Evolutionary conservation across 2,329 filamentous ascomycete genomes (phyloP).

Genomic region (Hansfordia pulvinata): DNA sequence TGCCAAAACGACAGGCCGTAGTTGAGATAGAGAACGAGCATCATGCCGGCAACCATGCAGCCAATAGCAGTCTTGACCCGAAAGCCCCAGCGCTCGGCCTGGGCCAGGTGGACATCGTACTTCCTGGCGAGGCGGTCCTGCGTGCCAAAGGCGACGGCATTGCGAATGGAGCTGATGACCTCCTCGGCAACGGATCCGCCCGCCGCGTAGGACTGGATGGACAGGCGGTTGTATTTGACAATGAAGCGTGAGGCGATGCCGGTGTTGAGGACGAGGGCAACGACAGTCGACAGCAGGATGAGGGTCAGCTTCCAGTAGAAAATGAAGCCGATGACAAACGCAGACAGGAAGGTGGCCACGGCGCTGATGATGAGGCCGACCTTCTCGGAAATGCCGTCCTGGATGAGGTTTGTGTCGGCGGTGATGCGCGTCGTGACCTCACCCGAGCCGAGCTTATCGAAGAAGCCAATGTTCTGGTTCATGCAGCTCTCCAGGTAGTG

Average conservation of each 20-base stretch:
- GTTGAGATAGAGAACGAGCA: constrained; percentile 73
- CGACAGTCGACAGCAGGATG: constrained; percentile 70
- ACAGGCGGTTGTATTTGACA: constrained; percentile 66
- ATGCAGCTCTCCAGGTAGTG: constrained; percentile 76
- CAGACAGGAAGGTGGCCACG: constrained; percentile 70
- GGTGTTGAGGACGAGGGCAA: constrained; percentile 69
- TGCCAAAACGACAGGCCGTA: constrained; percentile 85
- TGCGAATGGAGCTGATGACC: constrained; percentile 85
- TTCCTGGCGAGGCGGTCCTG: constrained; percentile 81
- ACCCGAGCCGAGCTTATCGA: constrained; percentile 83
- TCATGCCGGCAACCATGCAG: constrained; percentile 72
- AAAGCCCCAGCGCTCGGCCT: constrained; percentile 64
- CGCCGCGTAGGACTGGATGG: constrained; percentile 65
- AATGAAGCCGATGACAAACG: constrained; percentile 82
- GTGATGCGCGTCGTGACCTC: constrained; percentile 94
- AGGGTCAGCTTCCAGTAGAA: constrained; percentile 89
- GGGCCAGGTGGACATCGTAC: constrained; percentile 63
- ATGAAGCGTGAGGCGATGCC: constrained; percentile 60
- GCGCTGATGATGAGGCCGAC: constrained; percentile 65
- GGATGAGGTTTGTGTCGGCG: constrained; percentile 82
- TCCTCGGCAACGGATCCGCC: constrained; percentile 88
- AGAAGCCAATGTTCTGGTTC: constrained; percentile 82
- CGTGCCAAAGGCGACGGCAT: constrained; percentile 83
- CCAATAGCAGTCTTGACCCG: constrained; percentile 61
- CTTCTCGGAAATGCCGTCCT: constrained; percentile 89